Percentiles rank a stretch among this genome's conserved stretches.
Evolutionary conservation across 345 rosid species (phyloP).

Genomic region (Salix suchowensis): DNA sequence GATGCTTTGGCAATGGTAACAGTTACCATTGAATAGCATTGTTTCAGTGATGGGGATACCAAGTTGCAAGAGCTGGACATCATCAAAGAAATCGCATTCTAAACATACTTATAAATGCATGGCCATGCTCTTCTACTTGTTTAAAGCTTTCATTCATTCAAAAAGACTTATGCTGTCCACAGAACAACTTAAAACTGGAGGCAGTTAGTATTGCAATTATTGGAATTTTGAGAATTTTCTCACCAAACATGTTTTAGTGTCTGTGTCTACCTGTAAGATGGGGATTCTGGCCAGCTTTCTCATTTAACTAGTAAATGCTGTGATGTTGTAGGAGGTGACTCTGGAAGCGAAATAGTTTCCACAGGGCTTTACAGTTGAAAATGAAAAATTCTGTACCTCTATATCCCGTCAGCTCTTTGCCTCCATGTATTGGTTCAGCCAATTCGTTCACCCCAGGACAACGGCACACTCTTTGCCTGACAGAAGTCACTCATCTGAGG

Average conservation of each 20-base stretch:
- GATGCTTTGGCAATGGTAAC: not conserved
- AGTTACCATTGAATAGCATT: not conserved
- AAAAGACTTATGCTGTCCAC: not conserved
- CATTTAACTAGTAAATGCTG: not conserved
- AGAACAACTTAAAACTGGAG: not conserved
- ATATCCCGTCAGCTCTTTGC: not conserved
- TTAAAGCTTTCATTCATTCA: not conserved
- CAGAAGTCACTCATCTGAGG: not conserved
- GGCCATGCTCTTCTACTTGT: too few relatives aligned
- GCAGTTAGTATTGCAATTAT: not conserved
- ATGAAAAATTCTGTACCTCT: not conserved
- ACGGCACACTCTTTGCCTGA: not conserved
- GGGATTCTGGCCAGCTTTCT: not conserved
- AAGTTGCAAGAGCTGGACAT: not conserved
- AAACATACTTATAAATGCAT: too few relatives aligned
- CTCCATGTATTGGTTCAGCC: not conserved
- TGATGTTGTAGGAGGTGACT: not conserved
- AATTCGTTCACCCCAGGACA: not conserved
- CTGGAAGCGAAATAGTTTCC: not conserved
- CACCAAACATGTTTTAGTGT: not conserved
- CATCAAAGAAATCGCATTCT: not conserved
- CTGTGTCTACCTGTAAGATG: not conserved
- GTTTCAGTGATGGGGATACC: not conserved
- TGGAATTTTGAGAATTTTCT: not conserved
- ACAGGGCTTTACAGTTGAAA: not conserved